These are phyloP conservation scores for Xylaria venustula DNA, from an alignment of 495 filamentous ascomycete genomes.

Conservation along the genomic window DNA sequence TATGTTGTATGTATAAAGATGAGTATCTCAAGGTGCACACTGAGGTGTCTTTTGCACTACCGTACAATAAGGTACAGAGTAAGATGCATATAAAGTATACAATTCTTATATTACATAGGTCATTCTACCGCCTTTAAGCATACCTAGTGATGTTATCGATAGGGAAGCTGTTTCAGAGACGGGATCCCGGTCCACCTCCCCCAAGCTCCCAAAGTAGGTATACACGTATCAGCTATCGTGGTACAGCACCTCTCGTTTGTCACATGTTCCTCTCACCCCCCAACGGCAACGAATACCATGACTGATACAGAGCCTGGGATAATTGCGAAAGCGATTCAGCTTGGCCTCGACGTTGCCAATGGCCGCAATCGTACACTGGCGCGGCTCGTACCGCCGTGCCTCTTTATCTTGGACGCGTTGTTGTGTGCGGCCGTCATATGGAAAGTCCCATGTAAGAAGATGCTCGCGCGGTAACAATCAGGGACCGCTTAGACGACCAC, in stretches of 20 bases:
- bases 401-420: slow-evolving; percentile 70
- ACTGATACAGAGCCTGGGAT: slow-evolving; percentile 19
- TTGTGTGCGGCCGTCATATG: slow-evolving; percentile 75
- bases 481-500: too few relatives aligned
- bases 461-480: too few relatives aligned
- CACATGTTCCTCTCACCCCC: neutral
- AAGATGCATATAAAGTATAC: neutral
- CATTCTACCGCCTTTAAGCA: too few relatives aligned
- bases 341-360: slow-evolving; percentile 37
- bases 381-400: slow-evolving; percentile 51
- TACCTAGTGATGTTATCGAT: slow-evolving; percentile 4
- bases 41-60: too few relatives aligned
- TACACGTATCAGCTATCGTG: slow-evolving; percentile 13
- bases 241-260: neutral
- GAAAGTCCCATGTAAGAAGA: slow-evolving; percentile 85
- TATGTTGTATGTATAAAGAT: too few relatives aligned
- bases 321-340: slow-evolving; percentile 17
- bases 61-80: too few relatives aligned
- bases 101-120: neutral
- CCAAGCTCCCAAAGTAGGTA: neutral
- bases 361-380: slow-evolving; percentile 37
- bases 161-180: neutral
- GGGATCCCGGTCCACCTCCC: neutral
- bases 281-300: slow-evolving; percentile 18
- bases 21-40: too few relatives aligned